Conservation (phyloP, 768 basidiomycete genomes). For the Hericium erinaceus region DNA sequence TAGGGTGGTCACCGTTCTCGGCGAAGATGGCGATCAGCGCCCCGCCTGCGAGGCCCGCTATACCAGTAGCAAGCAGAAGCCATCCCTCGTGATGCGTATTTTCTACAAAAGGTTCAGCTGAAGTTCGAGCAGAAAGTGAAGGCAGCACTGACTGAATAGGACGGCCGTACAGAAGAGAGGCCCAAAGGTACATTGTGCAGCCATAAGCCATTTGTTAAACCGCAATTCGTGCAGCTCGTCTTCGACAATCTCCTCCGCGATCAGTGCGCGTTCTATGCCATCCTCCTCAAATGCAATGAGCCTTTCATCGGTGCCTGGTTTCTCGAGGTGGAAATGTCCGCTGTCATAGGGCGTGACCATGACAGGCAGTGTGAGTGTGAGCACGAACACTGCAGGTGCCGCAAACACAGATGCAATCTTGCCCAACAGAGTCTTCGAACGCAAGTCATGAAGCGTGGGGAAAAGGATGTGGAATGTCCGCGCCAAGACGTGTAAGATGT, state of each 20-base stretch:
- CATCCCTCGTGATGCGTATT: constrained; percentile 35
- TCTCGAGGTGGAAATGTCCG: constrained; percentile 28
- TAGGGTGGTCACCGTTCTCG: constrained; percentile 45
- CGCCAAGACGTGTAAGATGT: constrained; percentile 25
- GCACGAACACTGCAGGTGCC: constrained; percentile 73
- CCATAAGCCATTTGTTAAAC: constrained; percentile 80
- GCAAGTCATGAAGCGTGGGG: constrained; percentile 73
- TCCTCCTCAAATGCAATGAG: constrained; percentile 72
- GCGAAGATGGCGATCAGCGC: constrained; percentile 51
- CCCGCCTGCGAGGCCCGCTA: constrained; percentile 46
- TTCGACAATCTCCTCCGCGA: constrained; percentile 67
- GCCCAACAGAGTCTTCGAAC: constrained; percentile 58
- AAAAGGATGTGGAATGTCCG: constrained; percentile 60
- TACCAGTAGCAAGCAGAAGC: constrained; percentile 43
- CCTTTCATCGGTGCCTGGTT: constrained; percentile 31
- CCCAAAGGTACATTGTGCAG: constrained; percentile 73
- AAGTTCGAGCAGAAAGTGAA: background rate
- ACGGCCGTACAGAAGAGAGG: constrained; percentile 70
- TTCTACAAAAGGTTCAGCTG: constrained; percentile 25
- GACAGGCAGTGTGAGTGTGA: constrained; percentile 89
- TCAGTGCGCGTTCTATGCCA: constrained; percentile 54
- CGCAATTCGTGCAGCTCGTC: constrained; percentile 57
- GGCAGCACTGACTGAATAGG: constrained; percentile 56
- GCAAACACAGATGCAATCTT: constrained; percentile 73
- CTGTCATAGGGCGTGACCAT: constrained; percentile 54